These are phyloP conservation scores for Salvia sclarea DNA, from an alignment of 305 asterid species.

Conservation along the genomic window DNA sequence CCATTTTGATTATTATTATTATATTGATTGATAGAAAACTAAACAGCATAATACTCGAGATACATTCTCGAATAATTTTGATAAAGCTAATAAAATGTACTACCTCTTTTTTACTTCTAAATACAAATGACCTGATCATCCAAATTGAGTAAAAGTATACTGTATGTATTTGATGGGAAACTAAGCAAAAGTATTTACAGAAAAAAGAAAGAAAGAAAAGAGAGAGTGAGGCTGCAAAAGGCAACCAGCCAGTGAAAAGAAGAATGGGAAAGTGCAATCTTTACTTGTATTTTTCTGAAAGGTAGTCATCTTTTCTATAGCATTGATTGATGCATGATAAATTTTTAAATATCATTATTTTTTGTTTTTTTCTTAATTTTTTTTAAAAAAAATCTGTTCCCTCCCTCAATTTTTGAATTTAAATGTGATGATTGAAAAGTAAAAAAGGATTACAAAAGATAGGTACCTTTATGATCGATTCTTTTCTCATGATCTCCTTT, in stretches of 20 bases:
- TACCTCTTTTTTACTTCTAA: too few relatives aligned
- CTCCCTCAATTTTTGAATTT: constrained; percentile 34
- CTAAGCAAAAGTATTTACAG: neutral
- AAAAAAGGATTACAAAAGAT: constrained; percentile 25
- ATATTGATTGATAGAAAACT: too few relatives aligned
- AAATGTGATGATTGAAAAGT: constrained; percentile 32
- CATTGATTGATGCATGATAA: constrained; percentile 41
- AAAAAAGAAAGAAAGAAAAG: too few relatives aligned
- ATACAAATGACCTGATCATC: too few relatives aligned
- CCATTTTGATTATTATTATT: too few relatives aligned
- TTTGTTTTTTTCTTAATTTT: neutral
- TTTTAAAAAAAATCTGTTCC: constrained; percentile 19
- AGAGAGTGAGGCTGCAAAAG: neutral
- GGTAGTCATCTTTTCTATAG: constrained; percentile 43
- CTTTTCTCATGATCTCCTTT: constrained; percentile 20
- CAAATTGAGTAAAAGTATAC: too few relatives aligned
- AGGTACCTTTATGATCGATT: constrained; percentile 33
- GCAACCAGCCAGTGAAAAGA: constrained; percentile 9
- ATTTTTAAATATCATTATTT: neutral
- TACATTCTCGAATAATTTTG: too few relatives aligned
- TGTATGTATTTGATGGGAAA: neutral
- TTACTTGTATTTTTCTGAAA: constrained; percentile 34
- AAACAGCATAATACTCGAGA: too few relatives aligned
- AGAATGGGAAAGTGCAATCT: constrained; percentile 37
- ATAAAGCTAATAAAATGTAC: too few relatives aligned